Evolutionary conservation across 108 stramenopile genomes (phyloP), one percentile per base, ranked within the genome.

Genomic region (Cyclotella cryptica): DNA sequence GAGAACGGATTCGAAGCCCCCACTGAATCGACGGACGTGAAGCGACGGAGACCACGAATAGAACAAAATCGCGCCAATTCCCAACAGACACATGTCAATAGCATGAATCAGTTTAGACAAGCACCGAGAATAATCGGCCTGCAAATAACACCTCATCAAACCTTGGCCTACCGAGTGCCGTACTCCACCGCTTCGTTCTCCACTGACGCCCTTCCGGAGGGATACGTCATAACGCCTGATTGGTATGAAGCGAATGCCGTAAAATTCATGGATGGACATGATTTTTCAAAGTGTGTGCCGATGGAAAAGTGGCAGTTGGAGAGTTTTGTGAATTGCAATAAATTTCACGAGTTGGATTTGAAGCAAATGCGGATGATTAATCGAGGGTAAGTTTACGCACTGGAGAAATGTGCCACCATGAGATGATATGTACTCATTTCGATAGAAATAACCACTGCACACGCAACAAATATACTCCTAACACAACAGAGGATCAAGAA

Each of bases 341-440:
- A 52, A 9, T 78, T 85, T 49, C 84, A 85, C 69, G 84, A 85
- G 59, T 24, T 85, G 52, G 79, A 84, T 29, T 42, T 80, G 75
- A 3, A 0, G 15, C 30, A 64, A 1, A 39, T 77, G 67, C 59
- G 61, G 3, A 49, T 72, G 66, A 83, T 83, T 40, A 77, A 77
- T 61, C 51, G 45, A 21, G 82, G 71, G 71, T 72, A 27, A 43
- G 71, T 72, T 26, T 21, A 26, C 18, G 8, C 39, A 41, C 6
- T 68, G 27, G 12, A 21, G 44, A 21, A 26, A 39, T 28, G 24
- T 26, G 49, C n/a, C n/a, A n/a, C n/a, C n/a, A n/a, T n/a, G n/a
- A n/a, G n/a, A n/a, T n/a, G n/a, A n/a, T n/a, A n/a, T n/a, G n/a
- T n/a, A n/a, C n/a, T n/a, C n/a, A n/a, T n/a, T n/a, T n/a, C n/a